Evolutionary conservation across 148 eudicot species (phyloP), one percentile per base, ranked within the genome.

Genomic region (Amaranthus palmeri): DNA sequence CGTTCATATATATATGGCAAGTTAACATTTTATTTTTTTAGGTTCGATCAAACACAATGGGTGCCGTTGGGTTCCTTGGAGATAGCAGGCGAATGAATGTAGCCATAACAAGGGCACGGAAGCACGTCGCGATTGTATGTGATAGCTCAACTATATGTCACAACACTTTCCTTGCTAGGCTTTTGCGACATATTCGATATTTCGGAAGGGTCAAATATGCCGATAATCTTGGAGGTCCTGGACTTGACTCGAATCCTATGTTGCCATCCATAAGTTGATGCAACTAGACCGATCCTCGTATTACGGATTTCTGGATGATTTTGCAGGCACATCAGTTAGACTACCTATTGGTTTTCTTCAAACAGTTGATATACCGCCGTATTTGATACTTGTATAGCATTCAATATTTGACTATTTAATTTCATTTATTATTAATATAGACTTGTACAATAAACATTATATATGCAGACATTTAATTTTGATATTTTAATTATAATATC

Each of bases 121-220:
- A 91, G 76, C 97, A 89, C 60, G 86, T 89, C 50, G 92, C 90
- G 43, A 77, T 91, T 48, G 80, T 91, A 58, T 89, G 97, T 78
- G 93, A 91, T 73, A 91, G 97, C 85, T 91, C 97, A 25, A 91
- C 93, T 6, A 91, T 91, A 83, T 91, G 97, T 80, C 97, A 91
- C 48, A 91, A 89, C 83, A 81, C 93, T 25, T 89, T 84, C 81
- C 77, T 91, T 69, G 97, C 97, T 0, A 87, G 97, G 87, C 74
- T 91, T 57, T 74, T 89, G 77, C 92, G 97, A 4, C 95, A 91
- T 75, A 91, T 91, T 72, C 83, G 97, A 80, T 81, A 91, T 70
- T 79, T 79, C 69, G 97, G 97, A 13, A 81, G 88, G 77, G 95
- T 91, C 49, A 89, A 87, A 81, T 92, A 89, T 58, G 90, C 85